A percentile compares a stretch with the other conserved stretches of the same genome.
phyloP scores from a whole-genome alignment of 1,284 basidiomycete species.

The Melampsora larici-populina region DNA sequence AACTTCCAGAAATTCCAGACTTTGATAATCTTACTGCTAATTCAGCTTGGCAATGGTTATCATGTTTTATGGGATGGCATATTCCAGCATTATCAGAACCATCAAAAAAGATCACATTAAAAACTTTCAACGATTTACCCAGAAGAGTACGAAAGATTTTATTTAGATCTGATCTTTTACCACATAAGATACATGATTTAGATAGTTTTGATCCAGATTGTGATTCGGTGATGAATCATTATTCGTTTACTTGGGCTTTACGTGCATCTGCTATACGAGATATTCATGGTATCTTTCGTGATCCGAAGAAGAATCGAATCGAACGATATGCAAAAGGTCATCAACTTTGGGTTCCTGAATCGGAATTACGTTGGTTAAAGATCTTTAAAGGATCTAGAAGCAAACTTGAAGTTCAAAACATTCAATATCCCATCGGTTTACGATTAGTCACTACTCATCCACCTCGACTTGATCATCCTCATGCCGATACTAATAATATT shows the following conservation, averaged over 20 bases:
- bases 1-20: background rate
- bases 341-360: conserved; percentile 9
- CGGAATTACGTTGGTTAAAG: conserved; percentile 14
- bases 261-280: background rate
- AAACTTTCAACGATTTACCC: background rate
- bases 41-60: background rate
- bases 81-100: background rate
- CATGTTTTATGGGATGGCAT: conserved; percentile 19
- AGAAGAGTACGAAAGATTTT: background rate
- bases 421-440: conserved; percentile 9
- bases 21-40: background rate
- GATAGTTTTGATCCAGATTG: conserved; percentile 2
- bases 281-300: background rate
- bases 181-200: background rate
- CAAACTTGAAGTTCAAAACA: background rate
- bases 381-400: background rate
- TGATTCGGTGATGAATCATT: background rate
- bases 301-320: background rate
- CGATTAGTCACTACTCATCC: background rate
- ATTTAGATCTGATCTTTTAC: conserved; percentile 2
- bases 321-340: background rate
- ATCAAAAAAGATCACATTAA: background rate
- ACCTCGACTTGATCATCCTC: no score
- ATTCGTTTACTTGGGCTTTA: background rate
- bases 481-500: no score